Evolutionary conservation across 2,329 filamentous ascomycete genomes (phyloP).

Genomic region (Colletotrichum tanaceti): DNA sequence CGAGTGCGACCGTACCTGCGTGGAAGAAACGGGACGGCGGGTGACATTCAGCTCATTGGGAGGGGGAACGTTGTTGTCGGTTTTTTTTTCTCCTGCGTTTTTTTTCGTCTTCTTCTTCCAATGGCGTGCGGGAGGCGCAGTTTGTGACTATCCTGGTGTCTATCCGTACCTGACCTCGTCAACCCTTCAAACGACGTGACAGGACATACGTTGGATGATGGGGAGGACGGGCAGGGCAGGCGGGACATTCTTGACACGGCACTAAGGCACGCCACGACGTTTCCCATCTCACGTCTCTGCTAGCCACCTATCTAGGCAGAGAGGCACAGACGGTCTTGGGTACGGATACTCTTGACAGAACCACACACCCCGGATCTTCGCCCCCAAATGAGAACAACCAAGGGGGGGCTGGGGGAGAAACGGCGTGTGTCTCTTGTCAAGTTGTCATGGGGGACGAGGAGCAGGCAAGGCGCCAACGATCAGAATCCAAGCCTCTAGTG

Average conservation of each 20-base stretch:
- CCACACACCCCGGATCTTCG: background rate
- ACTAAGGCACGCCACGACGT: conserved; percentile 23
- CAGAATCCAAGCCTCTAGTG: conserved; percentile 26
- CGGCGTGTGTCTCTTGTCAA: background rate
- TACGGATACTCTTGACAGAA: background rate
- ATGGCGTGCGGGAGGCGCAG: background rate
- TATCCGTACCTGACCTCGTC: background rate
- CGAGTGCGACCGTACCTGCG: conserved; percentile 16
- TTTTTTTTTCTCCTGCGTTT: too few species aligned
- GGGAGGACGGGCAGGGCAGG: conserved; percentile 7
- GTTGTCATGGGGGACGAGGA: background rate
- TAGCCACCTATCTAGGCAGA: background rate
- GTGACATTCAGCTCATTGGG: background rate
- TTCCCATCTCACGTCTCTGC: conserved; percentile 1
- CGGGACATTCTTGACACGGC: conserved; percentile 27
- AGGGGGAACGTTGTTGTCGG: background rate
- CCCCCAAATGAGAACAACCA: background rate
- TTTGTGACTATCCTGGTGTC: background rate
- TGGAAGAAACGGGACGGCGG: conserved; percentile 22
- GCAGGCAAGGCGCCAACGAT: background rate
- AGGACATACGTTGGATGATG: background rate
- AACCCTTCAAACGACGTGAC: conserved; percentile 5
- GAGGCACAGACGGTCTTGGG: conserved; percentile 8
- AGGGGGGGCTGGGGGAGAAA: background rate
- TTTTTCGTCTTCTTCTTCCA: too few species aligned